These are phyloP conservation scores for Talaromyces adpressus DNA, from an alignment of 495 filamentous ascomycete species.

Conservation along the genomic window DNA sequence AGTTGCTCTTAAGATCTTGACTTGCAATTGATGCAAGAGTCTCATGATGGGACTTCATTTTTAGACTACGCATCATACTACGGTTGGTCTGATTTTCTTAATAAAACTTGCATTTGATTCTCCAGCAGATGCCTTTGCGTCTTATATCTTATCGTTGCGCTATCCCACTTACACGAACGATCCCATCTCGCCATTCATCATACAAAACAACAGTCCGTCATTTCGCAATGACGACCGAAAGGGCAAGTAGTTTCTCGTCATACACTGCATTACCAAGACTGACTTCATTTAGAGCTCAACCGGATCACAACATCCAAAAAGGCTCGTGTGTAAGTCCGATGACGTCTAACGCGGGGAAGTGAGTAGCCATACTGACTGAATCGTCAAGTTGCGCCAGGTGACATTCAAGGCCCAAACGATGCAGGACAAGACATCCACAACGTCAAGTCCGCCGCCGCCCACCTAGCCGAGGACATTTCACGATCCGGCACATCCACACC, in stretches of 20 bases:
- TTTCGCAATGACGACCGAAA: neutral
- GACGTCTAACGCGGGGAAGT: neutral
- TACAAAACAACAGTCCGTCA: neutral
- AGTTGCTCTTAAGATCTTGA: neutral
- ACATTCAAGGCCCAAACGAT: slow-evolving; percentile 18
- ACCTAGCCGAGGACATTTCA: slow-evolving; percentile 16
- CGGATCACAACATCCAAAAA: slow-evolving; percentile 27
- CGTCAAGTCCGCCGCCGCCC: neutral
- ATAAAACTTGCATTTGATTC: neutral
- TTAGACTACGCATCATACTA: neutral
- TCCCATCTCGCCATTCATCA: neutral
- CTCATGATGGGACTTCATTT: neutral
- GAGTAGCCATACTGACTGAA: neutral
- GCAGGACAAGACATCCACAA: slow-evolving; percentile 14
- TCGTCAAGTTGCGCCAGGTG: slow-evolving; percentile 36
- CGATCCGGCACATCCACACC: slow-evolving; percentile 32
- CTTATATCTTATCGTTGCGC: neutral
- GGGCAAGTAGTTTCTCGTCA: neutral
- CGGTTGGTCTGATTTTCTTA: neutral
- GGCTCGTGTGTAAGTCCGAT: slow-evolving; percentile 34
- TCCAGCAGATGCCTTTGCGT: neutral
- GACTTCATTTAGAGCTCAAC: neutral
- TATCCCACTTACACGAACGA: neutral
- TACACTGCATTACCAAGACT: neutral
- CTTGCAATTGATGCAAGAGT: neutral